Conservation (phyloP, 495 filamentous ascomycete genomes). For the Penicillium manginii region DNA sequence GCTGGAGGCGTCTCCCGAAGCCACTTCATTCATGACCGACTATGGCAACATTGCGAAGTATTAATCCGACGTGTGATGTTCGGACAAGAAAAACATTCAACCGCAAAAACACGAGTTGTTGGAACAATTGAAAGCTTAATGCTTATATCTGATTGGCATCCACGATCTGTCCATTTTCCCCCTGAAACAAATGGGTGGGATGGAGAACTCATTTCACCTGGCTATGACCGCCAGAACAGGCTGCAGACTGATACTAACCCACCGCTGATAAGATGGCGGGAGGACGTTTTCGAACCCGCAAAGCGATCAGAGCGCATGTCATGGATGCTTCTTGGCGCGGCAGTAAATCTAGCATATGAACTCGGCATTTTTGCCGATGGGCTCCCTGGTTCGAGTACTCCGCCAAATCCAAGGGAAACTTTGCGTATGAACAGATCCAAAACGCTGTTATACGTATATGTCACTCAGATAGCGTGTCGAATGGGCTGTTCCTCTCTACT, state of each 20-base stretch:
- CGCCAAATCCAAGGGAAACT: conserved; percentile 33
- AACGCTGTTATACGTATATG: conserved; percentile 55
- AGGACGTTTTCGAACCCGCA: conserved; percentile 56
- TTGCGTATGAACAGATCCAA: conserved; percentile 47
- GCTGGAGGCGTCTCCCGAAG: conserved; percentile 54
- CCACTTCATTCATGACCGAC: conserved; percentile 57
- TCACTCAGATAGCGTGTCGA: conserved; percentile 55
- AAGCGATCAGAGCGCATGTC: conserved; percentile 58
- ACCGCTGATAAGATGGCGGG: conserved; percentile 43
- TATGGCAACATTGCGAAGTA: conserved; percentile 58
- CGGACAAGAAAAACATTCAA: conserved; percentile 52
- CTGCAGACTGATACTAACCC: conserved; percentile 16
- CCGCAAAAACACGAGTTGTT: conserved; percentile 46
- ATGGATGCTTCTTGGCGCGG: conserved; percentile 58
- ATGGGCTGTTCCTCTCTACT: conserved; percentile 57
- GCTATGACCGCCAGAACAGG: conserved; percentile 16
- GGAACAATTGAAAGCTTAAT: conserved; percentile 56
- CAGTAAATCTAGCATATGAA: conserved; percentile 52
- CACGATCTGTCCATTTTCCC: conserved; percentile 56
- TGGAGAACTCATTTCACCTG: conserved; percentile 37
- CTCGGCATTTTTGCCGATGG: conserved; percentile 52
- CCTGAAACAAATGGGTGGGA: conserved; percentile 56
- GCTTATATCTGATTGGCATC: conserved; percentile 60
- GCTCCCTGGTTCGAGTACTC: conserved; percentile 22
- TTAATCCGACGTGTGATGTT: conserved; percentile 54